A percentile compares a stretch with the other conserved stretches of the same genome.
Evolutionary conservation across 352 stramenopile genomes (phyloP).

Genomic region (Peronospora farinosa): DNA sequence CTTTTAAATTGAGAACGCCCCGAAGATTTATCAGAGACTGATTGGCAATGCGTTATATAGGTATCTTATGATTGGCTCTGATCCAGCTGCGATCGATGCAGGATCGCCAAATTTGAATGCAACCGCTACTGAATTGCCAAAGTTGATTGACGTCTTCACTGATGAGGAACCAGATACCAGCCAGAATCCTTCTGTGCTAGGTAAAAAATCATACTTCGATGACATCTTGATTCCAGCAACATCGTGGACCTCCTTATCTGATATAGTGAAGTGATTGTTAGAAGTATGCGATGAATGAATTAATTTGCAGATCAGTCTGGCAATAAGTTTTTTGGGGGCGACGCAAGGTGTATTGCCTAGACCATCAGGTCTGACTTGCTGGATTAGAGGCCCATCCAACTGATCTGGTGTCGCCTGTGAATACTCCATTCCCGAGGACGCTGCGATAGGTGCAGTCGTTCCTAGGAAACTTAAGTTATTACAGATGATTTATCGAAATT

Average conservation of each 20-base stretch:
- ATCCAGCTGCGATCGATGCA: too few relatives aligned
- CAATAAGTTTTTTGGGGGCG: slow-evolving; percentile 18
- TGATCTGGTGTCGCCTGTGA: not conserved
- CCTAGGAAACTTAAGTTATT: not conserved
- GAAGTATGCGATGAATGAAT: slow-evolving; percentile 10
- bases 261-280: slow-evolving; percentile 10
- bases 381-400: slow-evolving; percentile 10
- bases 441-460: not conserved
- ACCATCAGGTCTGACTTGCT: not conserved
- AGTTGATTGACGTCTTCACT: not conserved
- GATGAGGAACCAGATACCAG: not conserved
- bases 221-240: slow-evolving; percentile 12
- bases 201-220: slow-evolving; percentile 24
- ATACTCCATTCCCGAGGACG: slow-evolving; percentile 3
- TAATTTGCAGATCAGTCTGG: slow-evolving; percentile 20
- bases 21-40: not conserved
- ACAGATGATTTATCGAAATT: not conserved
- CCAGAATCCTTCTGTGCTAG: slow-evolving; percentile 1
- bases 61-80: too few relatives aligned
- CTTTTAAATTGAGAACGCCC: slow-evolving; percentile 11
- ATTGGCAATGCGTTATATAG: too few relatives aligned
- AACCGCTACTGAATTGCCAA: too few relatives aligned
- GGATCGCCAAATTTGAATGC: too few relatives aligned
- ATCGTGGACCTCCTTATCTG: slow-evolving; percentile 13
- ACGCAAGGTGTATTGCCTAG: slow-evolving; percentile 12